Conservation (phyloP, 2,329 filamentous ascomycete genomes). For the Fusarium mexicanum region DNA sequence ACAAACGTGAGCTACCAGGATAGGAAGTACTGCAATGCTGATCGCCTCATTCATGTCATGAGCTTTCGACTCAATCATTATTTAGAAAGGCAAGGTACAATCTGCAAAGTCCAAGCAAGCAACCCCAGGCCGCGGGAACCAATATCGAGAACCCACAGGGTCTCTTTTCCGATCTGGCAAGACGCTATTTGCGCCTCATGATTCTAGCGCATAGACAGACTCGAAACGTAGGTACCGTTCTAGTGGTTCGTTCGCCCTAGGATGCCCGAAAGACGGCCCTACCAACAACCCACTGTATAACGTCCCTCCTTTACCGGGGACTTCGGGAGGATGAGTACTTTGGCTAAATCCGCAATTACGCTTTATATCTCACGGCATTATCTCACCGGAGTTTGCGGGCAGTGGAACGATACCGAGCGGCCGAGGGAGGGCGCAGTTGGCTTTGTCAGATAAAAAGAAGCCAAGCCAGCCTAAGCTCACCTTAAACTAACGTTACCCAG, state of each 20-base stretch:
- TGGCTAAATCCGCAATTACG: background rate
- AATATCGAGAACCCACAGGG: constrained; percentile 3
- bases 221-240: constrained; percentile 5
- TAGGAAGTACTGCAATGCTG: background rate
- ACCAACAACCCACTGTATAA: background rate
- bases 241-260: constrained; percentile 20
- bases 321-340: background rate
- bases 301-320: background rate
- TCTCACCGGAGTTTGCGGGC: constrained; percentile 21
- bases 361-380: background rate
- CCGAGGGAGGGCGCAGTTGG: constrained; percentile 6
- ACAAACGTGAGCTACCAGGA: background rate
- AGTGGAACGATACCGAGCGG: constrained; percentile 15
- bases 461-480: constrained; percentile 5
- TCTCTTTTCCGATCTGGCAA: constrained; percentile 9
- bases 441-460: constrained; percentile 25
- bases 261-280: background rate
- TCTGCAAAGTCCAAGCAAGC: background rate
- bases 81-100: background rate
- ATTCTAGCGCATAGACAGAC: constrained; percentile 29
- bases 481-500: constrained; percentile 19
- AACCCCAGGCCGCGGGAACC: background rate
- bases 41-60: constrained; percentile 3
- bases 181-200: constrained; percentile 30
- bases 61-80: background rate